Conservation (phyloP, 306 rosid genomes). For the Vicia faba region DNA sequence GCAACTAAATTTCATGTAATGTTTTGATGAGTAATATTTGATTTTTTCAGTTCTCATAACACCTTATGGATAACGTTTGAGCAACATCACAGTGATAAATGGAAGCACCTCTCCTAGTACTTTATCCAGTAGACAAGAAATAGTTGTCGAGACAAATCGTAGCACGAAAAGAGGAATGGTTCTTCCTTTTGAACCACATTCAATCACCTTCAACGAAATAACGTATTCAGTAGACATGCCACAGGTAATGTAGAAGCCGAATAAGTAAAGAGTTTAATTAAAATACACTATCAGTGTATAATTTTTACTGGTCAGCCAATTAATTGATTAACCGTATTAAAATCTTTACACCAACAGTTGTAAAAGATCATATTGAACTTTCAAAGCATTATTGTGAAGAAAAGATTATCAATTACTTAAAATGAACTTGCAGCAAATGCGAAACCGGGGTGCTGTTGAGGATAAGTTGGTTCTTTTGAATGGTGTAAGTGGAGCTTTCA, state of each 20-base stretch:
- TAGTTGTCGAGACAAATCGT: slow-evolving; percentile 19
- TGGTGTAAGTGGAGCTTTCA: slow-evolving; percentile 78
- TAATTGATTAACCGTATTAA: not conserved
- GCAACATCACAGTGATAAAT: slow-evolving; percentile 33
- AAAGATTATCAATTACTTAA: not conserved
- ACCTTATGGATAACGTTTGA: slow-evolving; percentile 15
- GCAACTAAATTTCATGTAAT: not conserved
- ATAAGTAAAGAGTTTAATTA: not conserved
- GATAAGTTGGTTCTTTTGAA: slow-evolving; percentile 75
- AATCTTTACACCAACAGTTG: not conserved
- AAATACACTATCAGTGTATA: not conserved
- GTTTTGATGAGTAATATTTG: not conserved
- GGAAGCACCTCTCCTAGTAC: slow-evolving; percentile 23
- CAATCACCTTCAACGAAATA: slow-evolving; percentile 54
- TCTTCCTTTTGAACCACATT: slow-evolving; percentile 63
- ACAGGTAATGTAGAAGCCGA: slow-evolving; percentile 36
- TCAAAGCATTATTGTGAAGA: slow-evolving; percentile 17
- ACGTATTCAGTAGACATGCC: slow-evolving; percentile 66
- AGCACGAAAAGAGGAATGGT: slow-evolving; percentile 54
- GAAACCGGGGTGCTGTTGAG: slow-evolving; percentile 56
- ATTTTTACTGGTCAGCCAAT: not conserved
- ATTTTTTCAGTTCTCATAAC: slow-evolving; percentile 15
- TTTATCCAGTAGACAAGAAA: slow-evolving; percentile 22
- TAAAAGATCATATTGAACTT: slow-evolving; percentile 8
- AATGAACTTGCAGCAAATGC: slow-evolving; percentile 60